Base-by-base conservation (phyloP, 495 filamentous ascomycete species). In the Parmelia sp. region DNA sequence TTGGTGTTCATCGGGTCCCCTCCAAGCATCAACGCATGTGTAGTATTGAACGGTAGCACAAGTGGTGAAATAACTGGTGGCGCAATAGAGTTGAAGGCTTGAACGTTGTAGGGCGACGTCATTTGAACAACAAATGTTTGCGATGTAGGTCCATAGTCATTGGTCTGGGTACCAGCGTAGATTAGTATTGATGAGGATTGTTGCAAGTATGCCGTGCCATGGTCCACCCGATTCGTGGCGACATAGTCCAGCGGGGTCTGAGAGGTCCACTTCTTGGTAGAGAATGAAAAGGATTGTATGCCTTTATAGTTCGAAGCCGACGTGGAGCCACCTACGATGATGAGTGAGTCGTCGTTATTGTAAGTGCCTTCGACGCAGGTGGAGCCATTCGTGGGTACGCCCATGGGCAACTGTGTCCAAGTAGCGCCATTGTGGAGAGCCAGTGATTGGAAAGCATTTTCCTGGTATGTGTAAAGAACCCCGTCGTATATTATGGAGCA, bases 381-480 rank as follows among this genome's bases (percentile, higher is more conserved):
- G 7, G 82, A 88, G 56, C 90, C 89, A 11, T 80, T 84, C 42
- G 96, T 90, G 39, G 83, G 75, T 61, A 87, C 79, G 35, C 87
- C 88, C 70, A 77, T 79, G 0, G 83, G 73, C 61, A 96, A 70
- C 62, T 77, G 66, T 59, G 79, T 76, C 94, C 94, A 98, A 72
- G 79, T 74, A 31, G 81, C 88, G 61, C 90, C 89, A 61, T 84
- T 69, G 66, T 80, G 70, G 66, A 98, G 77, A 25, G 78, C 75
- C 44, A 97, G 76, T 7, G 88, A 88, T 70, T 90, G 86, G 63
- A 98, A 91, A 29, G 87, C 90, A 58, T 81, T 75, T 25, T 84
- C 72, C 44, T 90, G 89, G 70, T 90, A 97, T 15, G 86, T 86
- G 76, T 96, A 98, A 21, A 98, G 84, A 23, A 88, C 94, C 74